Evolutionary conservation across 116 monocot genomes (phyloP), one percentile per base, ranked within the genome.

Genomic region (Thalassia testudinum): DNA sequence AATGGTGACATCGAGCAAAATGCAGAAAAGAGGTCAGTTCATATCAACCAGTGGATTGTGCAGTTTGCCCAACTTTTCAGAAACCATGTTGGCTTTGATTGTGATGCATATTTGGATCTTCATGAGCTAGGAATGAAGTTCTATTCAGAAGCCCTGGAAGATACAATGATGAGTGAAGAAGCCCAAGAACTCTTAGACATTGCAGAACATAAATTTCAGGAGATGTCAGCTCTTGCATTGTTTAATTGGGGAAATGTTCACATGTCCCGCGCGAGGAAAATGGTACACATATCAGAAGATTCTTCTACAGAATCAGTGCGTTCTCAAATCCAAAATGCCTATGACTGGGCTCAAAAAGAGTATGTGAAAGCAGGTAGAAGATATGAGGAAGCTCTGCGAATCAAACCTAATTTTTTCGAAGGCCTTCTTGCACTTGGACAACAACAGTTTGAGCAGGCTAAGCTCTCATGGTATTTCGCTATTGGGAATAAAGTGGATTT

Each of bases 161-260:
- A 86, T n/a, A 63, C 73, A 4, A 60, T 80, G 26, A 77, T 71
- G 20, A 74, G 80, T 42, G 80, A 80, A 66, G 86, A 86, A 52
- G 86, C 80, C 1, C 80, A 80, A 51, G 69, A 66, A 12, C 49
- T 86, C 25, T 80, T 86, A 57, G 58, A 69, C 42, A 21, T 66
- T 29, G 77, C 80, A 10, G 80, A 65, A 49, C 40, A 65, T 12
- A 86, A 80, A 28, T 86, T 77, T 57, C 80, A 80, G 74, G 86
- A 80, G 62, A 77, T 77, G 86, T 71, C 80, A 22, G 70, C 80
- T 25, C 54, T 86, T 56, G 74, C 86, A 7, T 49, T 86, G 62
- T 86, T 86, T 65, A 86, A 86, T 24, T 86, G 77, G 77, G 86
- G 86, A 43, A 86, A 80, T 65, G 68, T 86, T 42, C 86, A 86